These are phyloP conservation scores for Sugiyamaella mastotermitis DNA, from an alignment of 805 yeast genomes.

Conservation along the genomic window DNA sequence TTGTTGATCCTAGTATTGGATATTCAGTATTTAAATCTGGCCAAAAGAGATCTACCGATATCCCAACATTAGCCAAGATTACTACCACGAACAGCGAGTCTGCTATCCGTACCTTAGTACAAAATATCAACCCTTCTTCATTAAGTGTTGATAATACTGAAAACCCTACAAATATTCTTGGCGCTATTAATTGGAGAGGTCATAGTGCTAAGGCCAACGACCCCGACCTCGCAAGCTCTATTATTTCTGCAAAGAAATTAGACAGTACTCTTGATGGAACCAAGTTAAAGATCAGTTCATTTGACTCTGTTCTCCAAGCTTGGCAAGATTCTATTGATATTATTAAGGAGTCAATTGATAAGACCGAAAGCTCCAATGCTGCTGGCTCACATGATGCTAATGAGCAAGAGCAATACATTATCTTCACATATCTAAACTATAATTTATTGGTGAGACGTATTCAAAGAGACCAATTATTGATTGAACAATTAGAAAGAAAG, in stretches of 20 bases:
- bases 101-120: slow-evolving; percentile 35
- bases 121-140: slow-evolving; percentile 28
- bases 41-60: slow-evolving; percentile 36
- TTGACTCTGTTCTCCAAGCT: slow-evolving; percentile 49
- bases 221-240: slow-evolving; percentile 57
- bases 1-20: slow-evolving; percentile 62
- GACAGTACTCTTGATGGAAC: slow-evolving; percentile 19
- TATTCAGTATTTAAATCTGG: slow-evolving; percentile 44
- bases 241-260: slow-evolving; percentile 24
- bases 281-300: slow-evolving; percentile 39
- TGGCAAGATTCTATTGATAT: slow-evolving; percentile 68
- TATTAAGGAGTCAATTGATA: slow-evolving; percentile 51
- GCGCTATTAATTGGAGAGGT: slow-evolving; percentile 50
- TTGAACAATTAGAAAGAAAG: slow-evolving; percentile 15
- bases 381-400: slow-evolving; percentile 41
- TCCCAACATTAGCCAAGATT: slow-evolving; percentile 44
- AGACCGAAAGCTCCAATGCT: slow-evolving; percentile 28
- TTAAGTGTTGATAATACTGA: slow-evolving; percentile 17
- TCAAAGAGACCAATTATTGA: slow-evolving; percentile 60
- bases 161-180: slow-evolving; percentile 30
- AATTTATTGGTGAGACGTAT: slow-evolving; percentile 58
- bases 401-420: slow-evolving; percentile 63
- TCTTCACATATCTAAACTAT: slow-evolving; percentile 71
- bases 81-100: slow-evolving; percentile 34
- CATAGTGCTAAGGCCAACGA: slow-evolving; percentile 61